Evolutionary conservation across 192 early-diverging fungal species (phyloP).

Genomic region (Jimgerdemannia flammicorona): DNA sequence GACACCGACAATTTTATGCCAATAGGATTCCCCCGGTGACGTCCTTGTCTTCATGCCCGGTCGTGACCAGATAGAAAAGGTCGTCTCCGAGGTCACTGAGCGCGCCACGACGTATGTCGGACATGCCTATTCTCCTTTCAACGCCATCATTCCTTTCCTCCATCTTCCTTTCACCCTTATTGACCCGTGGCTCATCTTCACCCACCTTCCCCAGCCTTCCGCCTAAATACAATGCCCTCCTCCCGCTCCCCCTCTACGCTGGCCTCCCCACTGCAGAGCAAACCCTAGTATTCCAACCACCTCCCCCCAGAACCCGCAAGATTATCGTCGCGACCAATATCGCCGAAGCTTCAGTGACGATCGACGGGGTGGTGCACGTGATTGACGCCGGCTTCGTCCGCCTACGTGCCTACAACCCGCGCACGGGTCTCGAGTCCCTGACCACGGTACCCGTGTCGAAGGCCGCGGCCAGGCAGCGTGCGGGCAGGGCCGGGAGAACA

Average conservation of each 20-base stretch:
- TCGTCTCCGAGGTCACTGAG: constrained; percentile 57
- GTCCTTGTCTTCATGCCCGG: constrained; percentile 73
- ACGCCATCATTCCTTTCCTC: too few species aligned
- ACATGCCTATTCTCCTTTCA: too few species aligned
- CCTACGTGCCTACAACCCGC: constrained; percentile 83
- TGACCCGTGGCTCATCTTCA: too few species aligned
- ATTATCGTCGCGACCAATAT: constrained; percentile 89
- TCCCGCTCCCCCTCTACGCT: constrained; percentile 65
- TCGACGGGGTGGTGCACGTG: constrained; percentile 73
- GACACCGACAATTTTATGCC: too few species aligned
- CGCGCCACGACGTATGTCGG: constrained; percentile 39
- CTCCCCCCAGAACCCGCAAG: constrained; percentile 59
- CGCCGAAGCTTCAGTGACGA: constrained; percentile 80
- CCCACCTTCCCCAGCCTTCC: constrained; percentile 23
- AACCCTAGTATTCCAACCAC: constrained; percentile 58
- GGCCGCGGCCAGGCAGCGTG: constrained; percentile 90
- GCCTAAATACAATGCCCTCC: constrained; percentile 31
- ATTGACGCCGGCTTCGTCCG: constrained; percentile 82
- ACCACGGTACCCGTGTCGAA: constrained; percentile 87
- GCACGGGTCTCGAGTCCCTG: constrained; percentile 88
- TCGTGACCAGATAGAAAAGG: constrained; percentile 69
- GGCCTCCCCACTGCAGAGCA: constrained; percentile 67
- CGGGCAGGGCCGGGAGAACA: constrained; percentile 91
- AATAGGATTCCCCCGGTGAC: constrained; percentile 57
- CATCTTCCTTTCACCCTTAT: neutral